Conservation (phyloP, 345 rosid genomes). For the Dimocarpus longan region DNA sequence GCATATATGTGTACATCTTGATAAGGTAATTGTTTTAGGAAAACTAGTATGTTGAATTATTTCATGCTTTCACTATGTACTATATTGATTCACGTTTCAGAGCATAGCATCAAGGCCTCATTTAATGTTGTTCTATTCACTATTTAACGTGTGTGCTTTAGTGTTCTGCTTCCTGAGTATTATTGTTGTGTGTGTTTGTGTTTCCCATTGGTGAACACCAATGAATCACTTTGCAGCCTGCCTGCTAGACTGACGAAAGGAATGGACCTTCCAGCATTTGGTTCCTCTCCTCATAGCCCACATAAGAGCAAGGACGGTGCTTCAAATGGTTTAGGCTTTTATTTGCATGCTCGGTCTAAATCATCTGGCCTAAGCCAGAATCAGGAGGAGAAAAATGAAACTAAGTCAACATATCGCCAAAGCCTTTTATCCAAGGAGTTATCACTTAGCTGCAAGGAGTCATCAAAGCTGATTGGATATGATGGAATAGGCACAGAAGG, state of each 20-base stretch:
- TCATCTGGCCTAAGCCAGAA: slow-evolving; percentile 40
- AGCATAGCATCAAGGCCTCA: background rate
- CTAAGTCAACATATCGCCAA: slow-evolving; percentile 20
- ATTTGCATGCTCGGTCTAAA: slow-evolving; percentile 52
- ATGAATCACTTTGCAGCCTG: slow-evolving; percentile 49
- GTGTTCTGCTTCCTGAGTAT: slow-evolving; percentile 3
- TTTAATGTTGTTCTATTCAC: background rate
- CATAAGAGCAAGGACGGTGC: slow-evolving; percentile 42
- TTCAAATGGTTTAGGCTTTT: slow-evolving; percentile 29
- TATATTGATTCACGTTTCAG: background rate
- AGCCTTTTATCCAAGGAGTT: slow-evolving; percentile 40
- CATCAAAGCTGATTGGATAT: slow-evolving; percentile 24
- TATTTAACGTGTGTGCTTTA: background rate
- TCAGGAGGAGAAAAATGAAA: slow-evolving; percentile 33
- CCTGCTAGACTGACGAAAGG: slow-evolving; percentile 54
- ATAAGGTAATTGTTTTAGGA: background rate
- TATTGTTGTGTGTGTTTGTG: background rate
- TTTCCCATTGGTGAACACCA: slow-evolving; percentile 6
- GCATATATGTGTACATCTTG: background rate
- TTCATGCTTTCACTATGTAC: background rate
- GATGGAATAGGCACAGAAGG: slow-evolving; percentile 30
- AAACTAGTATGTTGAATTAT: background rate
- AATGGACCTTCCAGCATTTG: slow-evolving; percentile 60
- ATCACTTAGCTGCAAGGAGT: slow-evolving; percentile 28
- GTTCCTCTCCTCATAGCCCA: slow-evolving; percentile 39